phyloP scores from a whole-genome alignment of 2,329 filamentous ascomycete genomes.

The Xylariaceae sp. region DNA sequence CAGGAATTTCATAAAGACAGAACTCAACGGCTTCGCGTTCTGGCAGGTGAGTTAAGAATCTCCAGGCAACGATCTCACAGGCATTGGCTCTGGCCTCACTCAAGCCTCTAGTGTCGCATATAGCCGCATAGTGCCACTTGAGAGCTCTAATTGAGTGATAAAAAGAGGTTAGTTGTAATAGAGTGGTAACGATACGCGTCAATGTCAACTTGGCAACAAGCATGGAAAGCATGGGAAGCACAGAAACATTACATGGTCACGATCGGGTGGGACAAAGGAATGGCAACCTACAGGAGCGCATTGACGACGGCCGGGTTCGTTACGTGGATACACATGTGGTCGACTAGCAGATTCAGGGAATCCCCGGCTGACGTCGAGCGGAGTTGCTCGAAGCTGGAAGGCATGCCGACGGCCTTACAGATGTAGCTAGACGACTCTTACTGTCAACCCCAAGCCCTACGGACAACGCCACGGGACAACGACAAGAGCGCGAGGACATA shows the following conservation, averaged over 20 bases:
- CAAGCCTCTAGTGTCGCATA: slow-evolving; percentile 59
- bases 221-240: neutral
- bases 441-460: slow-evolving; percentile 3
- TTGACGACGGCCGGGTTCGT: slow-evolving; percentile 67
- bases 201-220: neutral
- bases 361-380: slow-evolving; percentile 60
- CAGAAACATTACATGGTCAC: neutral
- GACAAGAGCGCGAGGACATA: slow-evolving; percentile 33
- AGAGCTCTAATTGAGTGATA: slow-evolving; percentile 51
- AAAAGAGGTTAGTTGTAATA: neutral
- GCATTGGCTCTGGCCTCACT: slow-evolving; percentile 65
- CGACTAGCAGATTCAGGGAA: slow-evolving; percentile 53
- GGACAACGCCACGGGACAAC: neutral
- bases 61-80: slow-evolving; percentile 77
- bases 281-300: slow-evolving; percentile 59
- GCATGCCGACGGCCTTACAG: slow-evolving; percentile 55
- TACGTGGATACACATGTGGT: slow-evolving; percentile 57
- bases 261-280: neutral
- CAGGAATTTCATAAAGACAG: slow-evolving; percentile 67
- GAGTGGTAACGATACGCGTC: neutral
- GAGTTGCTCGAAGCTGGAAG: slow-evolving; percentile 69
- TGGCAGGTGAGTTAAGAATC: slow-evolving; percentile 65
- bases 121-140: slow-evolving; percentile 66
- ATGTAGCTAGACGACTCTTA: slow-evolving; percentile 48
- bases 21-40: slow-evolving; percentile 70